These are phyloP conservation scores for Nemania serpens DNA, from an alignment of 2,329 filamentous ascomycete species.

Conservation along the genomic window DNA sequence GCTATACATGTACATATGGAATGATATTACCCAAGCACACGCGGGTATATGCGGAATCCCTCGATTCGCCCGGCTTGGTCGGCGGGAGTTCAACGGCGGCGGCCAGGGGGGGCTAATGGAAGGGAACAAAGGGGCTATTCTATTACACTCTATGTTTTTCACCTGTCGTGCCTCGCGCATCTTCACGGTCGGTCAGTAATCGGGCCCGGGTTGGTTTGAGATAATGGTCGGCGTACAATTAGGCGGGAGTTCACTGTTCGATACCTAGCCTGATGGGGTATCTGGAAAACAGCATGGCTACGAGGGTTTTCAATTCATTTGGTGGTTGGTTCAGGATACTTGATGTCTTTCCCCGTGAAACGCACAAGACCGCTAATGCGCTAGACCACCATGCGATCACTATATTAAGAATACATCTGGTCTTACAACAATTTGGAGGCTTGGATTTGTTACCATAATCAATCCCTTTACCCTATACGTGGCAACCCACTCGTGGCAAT, in stretches of 20 bases:
- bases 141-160: not conserved
- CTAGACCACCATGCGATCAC: not conserved
- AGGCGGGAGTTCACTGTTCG: no score
- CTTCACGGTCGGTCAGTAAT: not conserved
- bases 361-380: not conserved
- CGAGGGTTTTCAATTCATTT: no score
- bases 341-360: not conserved
- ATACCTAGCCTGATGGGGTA: no score
- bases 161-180: not conserved
- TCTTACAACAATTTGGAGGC: not conserved
- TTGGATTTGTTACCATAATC: not conserved
- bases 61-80: constrained; percentile 2
- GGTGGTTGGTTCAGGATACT: not conserved
- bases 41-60: not conserved
- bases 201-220: not conserved
- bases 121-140: not conserved
- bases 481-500: not conserved
- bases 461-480: not conserved
- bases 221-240: not conserved
- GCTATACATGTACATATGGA: constrained; percentile 16
- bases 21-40: constrained; percentile 7
- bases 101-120: not conserved
- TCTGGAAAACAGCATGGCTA: no score
- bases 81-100: constrained; percentile 15
- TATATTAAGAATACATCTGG: not conserved